Evolutionary conservation across 1,284 basidiomycete genomes (phyloP).

Genomic region (Coniophora puteana): DNA sequence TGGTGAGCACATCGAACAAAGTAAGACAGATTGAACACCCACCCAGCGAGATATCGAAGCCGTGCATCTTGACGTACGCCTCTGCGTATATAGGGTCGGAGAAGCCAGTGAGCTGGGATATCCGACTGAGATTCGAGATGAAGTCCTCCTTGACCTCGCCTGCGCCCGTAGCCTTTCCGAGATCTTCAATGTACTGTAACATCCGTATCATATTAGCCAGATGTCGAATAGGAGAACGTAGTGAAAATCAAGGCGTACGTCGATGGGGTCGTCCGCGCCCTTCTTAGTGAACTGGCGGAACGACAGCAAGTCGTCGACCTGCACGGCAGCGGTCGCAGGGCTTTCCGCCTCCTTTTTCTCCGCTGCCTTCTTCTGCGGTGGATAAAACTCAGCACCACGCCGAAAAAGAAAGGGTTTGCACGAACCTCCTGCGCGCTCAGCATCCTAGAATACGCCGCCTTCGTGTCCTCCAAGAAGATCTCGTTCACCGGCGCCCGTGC

Average conservation of each 20-base stretch:
- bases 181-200: constrained; percentile 84
- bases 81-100: constrained; percentile 99
- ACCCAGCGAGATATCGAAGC: constrained; percentile 96
- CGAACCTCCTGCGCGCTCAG: constrained; percentile 84
- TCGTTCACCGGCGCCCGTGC: constrained; percentile 70
- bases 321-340: constrained; percentile 70
- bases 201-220: constrained; percentile 6
- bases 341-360: constrained; percentile 86
- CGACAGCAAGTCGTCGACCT: constrained; percentile 89
- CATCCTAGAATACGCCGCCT: constrained; percentile 94
- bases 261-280: constrained; percentile 73
- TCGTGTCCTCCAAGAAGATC: constrained; percentile 92
- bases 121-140: constrained; percentile 92
- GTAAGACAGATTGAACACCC: constrained; percentile 15
- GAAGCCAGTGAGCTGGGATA: constrained; percentile 96
- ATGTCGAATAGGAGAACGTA: neutral
- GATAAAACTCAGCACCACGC: neutral
- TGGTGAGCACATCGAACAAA: neutral
- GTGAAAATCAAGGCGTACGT: constrained; percentile 51
- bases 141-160: constrained; percentile 90
- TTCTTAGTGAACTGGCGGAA: constrained; percentile 98
- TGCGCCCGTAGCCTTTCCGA: constrained; percentile 87
- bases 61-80: constrained; percentile 97
- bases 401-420: constrained; percentile 4
- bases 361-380: constrained; percentile 66